These are phyloP conservation scores for Cladosporium sp. DNA, from an alignment of 2,329 filamentous ascomycete genomes.

Conservation along the genomic window DNA sequence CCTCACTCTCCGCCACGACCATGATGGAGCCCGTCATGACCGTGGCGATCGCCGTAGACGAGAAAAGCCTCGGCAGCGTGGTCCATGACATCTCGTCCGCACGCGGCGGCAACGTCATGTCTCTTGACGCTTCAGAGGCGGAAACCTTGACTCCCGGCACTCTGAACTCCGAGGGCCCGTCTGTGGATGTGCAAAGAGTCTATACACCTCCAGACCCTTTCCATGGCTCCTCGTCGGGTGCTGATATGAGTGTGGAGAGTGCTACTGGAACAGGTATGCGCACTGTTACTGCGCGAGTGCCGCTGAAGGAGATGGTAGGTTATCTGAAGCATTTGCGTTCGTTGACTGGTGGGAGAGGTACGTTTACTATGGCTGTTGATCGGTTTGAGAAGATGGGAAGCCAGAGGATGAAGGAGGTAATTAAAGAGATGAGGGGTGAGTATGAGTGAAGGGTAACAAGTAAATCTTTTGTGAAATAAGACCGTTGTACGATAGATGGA, in stretches of 20 bases:
- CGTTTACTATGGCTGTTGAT: conserved; percentile 70
- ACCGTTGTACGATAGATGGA: too few relatives aligned
- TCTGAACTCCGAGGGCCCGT: conserved; percentile 30
- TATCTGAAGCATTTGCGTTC: conserved; percentile 86
- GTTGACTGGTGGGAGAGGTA: conserved; percentile 78
- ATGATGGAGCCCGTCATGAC: conserved; percentile 94
- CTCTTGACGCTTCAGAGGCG: conserved; percentile 54
- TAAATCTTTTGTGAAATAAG: too few relatives aligned
- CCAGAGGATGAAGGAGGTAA: conserved; percentile 54
- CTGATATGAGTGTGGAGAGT: conserved; percentile 16
- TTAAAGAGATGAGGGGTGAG: conserved; percentile 33
- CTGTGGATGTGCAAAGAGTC: conserved; percentile 67
- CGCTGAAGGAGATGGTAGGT: conserved; percentile 92
- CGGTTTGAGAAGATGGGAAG: conserved; percentile 63
- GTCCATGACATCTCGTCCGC: conserved; percentile 75
- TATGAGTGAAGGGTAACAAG: conserved; percentile 4
- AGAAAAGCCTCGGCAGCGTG: conserved; percentile 72
- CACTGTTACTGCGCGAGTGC: conserved; percentile 78
- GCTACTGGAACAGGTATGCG: conserved; percentile 32
- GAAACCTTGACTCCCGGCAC: conserved; percentile 7
- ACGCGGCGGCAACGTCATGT: conserved; percentile 68
- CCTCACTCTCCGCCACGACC: conserved; percentile 48
- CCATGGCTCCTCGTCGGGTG: conserved; percentile 25
- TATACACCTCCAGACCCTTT: conserved; percentile 90
- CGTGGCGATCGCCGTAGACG: conserved; percentile 79